These are phyloP conservation scores for Stephanodiscus triporus DNA, from an alignment of 108 stramenopile species.

Conservation along the genomic window DNA sequence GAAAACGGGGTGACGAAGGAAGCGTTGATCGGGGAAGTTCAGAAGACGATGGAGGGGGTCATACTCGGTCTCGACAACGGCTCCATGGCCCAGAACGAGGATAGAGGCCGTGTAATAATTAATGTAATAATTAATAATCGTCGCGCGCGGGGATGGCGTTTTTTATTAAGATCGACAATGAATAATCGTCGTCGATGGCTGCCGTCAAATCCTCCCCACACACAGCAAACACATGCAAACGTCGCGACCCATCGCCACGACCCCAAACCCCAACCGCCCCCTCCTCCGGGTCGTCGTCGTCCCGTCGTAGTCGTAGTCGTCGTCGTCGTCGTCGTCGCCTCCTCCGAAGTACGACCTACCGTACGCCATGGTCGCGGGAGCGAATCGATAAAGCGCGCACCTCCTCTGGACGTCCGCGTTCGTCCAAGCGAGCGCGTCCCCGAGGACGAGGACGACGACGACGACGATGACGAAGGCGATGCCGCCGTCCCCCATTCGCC, in stretches of 20 bases:
- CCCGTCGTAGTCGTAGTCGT: not conserved
- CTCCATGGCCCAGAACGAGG: slow-evolving; percentile 79
- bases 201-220: too few species aligned
- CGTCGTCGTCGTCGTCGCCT: slow-evolving; percentile 60
- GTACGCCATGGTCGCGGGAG: slow-evolving; percentile 81
- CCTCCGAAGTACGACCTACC: slow-evolving; percentile 88
- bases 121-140: too few species aligned
- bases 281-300: not conserved
- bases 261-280: not conserved
- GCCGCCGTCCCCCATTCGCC: too few species aligned
- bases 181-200: too few species aligned
- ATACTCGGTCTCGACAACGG: slow-evolving; percentile 90
- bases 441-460: too few species aligned
- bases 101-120: slow-evolving; percentile 60
- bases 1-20: slow-evolving; percentile 54
- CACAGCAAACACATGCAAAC: too few species aligned
- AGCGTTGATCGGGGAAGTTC: slow-evolving; percentile 69
- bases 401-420: slow-evolving; percentile 59
- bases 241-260: too few species aligned
- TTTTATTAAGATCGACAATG: too few species aligned
- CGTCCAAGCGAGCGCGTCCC: slow-evolving; percentile 87
- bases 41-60: slow-evolving; percentile 86
- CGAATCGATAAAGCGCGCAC: slow-evolving; percentile 85
- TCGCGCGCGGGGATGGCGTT: not conserved
- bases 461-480: too few species aligned